A percentile compares a stretch with the other conserved stretches of the same genome.
Conservation (phyloP, 495 filamentous ascomycete genomes). For the Sordaria brevicollis region DNA sequence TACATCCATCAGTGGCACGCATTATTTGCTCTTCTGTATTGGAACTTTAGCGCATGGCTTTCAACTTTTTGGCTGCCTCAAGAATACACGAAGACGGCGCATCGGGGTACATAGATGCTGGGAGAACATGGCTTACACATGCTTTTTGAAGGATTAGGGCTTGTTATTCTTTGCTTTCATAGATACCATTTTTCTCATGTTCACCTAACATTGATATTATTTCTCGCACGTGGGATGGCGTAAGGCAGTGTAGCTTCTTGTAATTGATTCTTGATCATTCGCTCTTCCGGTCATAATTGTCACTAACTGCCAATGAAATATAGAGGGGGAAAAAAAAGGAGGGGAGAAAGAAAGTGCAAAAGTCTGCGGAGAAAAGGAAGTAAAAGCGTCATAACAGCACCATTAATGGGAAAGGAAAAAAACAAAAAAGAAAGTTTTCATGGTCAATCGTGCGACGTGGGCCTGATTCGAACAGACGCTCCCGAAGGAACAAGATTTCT, state of each 20-base stretch:
- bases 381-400: too few species aligned
- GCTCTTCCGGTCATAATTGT: too few species aligned
- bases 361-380: too few species aligned
- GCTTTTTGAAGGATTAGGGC: not conserved
- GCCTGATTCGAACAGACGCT: not conserved
- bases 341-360: not conserved
- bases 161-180: not conserved
- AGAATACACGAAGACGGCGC: not conserved
- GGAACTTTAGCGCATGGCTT: not conserved
- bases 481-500: not conserved
- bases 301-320: too few species aligned
- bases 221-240: too few species aligned
- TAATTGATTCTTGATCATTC: too few species aligned
- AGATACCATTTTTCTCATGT: not conserved
- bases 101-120: not conserved
- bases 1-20: too few species aligned
- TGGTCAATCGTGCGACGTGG: not conserved
- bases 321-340: not conserved
- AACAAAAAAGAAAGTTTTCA: not conserved
- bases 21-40: not conserved
- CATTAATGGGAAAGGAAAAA: not conserved
- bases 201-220: too few species aligned
- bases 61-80: not conserved
- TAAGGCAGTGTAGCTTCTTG: too few species aligned
- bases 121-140: not conserved